These are phyloP conservation scores for Pachysandra terminalis DNA, from an alignment of 164 flowering plant species.

Conservation along the genomic window DNA sequence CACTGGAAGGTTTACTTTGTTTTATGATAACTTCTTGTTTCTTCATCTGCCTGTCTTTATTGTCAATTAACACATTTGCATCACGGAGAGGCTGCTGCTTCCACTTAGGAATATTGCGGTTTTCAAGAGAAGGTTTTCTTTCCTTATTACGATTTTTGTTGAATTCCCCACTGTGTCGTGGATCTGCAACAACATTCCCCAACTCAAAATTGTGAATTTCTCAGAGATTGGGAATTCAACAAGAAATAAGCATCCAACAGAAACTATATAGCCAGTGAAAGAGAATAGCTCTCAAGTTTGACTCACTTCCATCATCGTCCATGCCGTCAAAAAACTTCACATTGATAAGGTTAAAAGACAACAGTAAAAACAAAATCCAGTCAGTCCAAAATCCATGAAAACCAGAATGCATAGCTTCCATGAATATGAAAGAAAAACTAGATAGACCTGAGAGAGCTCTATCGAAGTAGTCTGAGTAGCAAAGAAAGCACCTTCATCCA, in stretches of 20 bases:
- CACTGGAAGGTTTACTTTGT: constrained; percentile 40
- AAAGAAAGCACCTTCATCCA: constrained; percentile 75
- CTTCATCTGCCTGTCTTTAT: constrained; percentile 32
- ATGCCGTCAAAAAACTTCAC: constrained; percentile 88
- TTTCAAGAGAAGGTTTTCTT: constrained; percentile 28
- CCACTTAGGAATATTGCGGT: constrained; percentile 22
- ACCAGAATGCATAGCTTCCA: too few relatives aligned
- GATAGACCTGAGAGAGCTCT: constrained; percentile 66
- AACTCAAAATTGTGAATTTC: constrained; percentile 16
- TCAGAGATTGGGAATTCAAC: constrained; percentile 25
- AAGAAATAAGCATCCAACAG: constrained; percentile 27
- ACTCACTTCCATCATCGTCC: constrained; percentile 99
- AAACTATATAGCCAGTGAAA: constrained; percentile 9
- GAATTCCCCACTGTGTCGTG: constrained; percentile 48
- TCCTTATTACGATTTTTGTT: constrained; percentile 46
- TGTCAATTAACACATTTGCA: constrained; percentile 24
- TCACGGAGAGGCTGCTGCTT: constrained; percentile 26
- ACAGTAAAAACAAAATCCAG: constrained; percentile 14
- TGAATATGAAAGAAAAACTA: too few relatives aligned
- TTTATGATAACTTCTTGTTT: constrained; percentile 33
- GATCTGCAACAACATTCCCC: constrained; percentile 53
- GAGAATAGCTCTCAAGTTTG: constrained; percentile 7
- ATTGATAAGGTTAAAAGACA: constrained; percentile 5
- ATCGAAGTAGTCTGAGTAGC: constrained; percentile 49
- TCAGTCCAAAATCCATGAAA: constrained; percentile 18